Base-by-base conservation (phyloP, 1,284 basidiomycete genomes). In the Schizophyllum commune region DNA sequence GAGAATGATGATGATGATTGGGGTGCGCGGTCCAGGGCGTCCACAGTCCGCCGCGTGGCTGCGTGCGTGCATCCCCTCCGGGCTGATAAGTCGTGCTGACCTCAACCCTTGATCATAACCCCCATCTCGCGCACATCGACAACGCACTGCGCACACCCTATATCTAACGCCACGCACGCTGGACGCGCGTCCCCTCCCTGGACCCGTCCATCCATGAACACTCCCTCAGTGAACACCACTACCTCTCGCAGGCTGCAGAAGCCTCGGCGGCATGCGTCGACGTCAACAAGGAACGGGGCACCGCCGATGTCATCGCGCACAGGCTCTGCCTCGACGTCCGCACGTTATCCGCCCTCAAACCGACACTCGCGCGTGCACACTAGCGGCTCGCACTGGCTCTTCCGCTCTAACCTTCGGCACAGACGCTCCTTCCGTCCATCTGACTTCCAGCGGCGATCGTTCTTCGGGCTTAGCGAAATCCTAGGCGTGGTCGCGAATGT, bases 391-490 rank as follows among this genome's bases (percentile, higher is more conserved):
- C 86, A 89, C 65, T 89, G 86, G 86, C 77, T 89, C 59, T 88
- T 89, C 70, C 80, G 85, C 66, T 84, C 82, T 64, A 89, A 87
- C 71, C 82, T 89, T 59, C 85, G 88, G 66, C 80, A 83, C 60
- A 77, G 81, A 68, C 77, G 85, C 61, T 85, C 83, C 59, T 82
- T 79, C 60, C 74, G 86, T 63, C 81, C 83, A 13, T 68, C 77
- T 52, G 82, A 85, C 69, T 74, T 83, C 58, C 83, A 83, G 67
- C 84, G 83, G 67, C 77, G 88, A 60, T 85, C 85, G 65, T 83
- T 91, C 67, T 92, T 92, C 65, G 89, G 91, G 20, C 79, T 92
- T 74, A 83, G 87, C 60, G 90, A 92, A 65, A 84, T 92, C 62
- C 72, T 92, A 52, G 80, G 82, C 19, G 91, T 92, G 17, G 71